Conservation (phyloP, 257 asterid species). For the Rhazya stricta region DNA sequence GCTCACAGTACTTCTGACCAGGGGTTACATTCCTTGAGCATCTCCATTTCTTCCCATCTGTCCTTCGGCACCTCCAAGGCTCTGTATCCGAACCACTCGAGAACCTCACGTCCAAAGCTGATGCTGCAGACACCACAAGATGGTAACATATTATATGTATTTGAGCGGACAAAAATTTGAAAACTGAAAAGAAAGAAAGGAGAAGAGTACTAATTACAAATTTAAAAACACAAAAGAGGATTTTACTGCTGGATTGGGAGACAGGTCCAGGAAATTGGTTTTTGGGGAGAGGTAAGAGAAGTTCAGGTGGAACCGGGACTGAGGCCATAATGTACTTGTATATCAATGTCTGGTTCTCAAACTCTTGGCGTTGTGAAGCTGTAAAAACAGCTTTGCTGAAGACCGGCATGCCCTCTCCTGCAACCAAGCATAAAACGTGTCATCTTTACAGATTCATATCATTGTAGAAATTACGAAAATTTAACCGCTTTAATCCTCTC, state of each 20-base stretch:
- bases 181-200: background rate
- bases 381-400: constrained; percentile 45
- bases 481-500: background rate
- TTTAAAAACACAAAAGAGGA: background rate
- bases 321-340: constrained; percentile 52
- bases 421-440: constrained; percentile 4
- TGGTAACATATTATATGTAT: background rate
- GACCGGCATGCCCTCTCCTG: constrained; percentile 22
- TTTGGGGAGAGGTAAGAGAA: constrained; percentile 27
- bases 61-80: constrained; percentile 72
- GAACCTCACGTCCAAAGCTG: constrained; percentile 38
- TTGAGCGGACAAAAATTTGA: background rate
- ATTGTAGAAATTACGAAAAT: background rate
- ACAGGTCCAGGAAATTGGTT: constrained; percentile 16
- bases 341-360: constrained; percentile 58
- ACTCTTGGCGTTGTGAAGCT: constrained; percentile 55
- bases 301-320: constrained; percentile 55
- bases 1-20: constrained; percentile 33
- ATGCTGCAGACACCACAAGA: constrained; percentile 12
- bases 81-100: constrained; percentile 54
- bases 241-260: constrained; percentile 46
- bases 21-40: constrained; percentile 36
- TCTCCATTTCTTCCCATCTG: constrained; percentile 80
- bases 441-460: background rate
- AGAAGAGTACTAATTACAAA: background rate